These are phyloP conservation scores for Leccinellum rugosiceps DNA, from an alignment of 768 basidiomycete species.

Conservation along the genomic window DNA sequence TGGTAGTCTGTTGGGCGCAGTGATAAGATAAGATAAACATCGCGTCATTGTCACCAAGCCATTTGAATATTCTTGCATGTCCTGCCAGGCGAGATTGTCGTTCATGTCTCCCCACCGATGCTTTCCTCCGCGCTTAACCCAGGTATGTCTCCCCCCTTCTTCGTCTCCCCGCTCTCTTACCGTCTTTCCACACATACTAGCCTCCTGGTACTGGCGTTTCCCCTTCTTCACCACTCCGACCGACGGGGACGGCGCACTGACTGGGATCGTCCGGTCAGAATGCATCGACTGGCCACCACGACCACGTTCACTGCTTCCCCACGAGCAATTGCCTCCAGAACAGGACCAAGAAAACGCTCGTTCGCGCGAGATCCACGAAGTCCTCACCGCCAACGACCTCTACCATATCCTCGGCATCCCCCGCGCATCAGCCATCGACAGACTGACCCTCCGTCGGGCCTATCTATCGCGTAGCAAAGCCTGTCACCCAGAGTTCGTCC, in stretches of 20 bases:
- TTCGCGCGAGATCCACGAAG: conserved; percentile 34
- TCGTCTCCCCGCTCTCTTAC: not conserved
- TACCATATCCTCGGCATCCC: conserved; percentile 71
- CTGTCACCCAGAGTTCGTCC: conserved; percentile 83
- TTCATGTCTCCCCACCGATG: conserved; percentile 22
- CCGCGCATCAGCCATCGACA: conserved; percentile 50
- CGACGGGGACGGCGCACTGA: conserved; percentile 42
- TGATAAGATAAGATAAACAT: conserved; percentile 14
- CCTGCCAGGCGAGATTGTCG: conserved; percentile 1
- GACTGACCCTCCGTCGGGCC: conserved; percentile 62
- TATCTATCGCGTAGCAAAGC: conserved; percentile 72
- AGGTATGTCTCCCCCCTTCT: conserved; percentile 18
- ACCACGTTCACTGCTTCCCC: conserved; percentile 10
- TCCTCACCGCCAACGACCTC: conserved; percentile 62
- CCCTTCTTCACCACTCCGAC: conserved; percentile 52
- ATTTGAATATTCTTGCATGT: conserved; percentile 6
- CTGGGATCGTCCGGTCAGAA: conserved; percentile 20
- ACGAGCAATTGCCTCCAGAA: conserved; percentile 1
- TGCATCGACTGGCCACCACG: conserved; percentile 29
- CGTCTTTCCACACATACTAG: conserved; percentile 32
- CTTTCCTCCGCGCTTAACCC: conserved; percentile 30
- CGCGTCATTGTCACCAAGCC: conserved; percentile 2
- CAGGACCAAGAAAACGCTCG: conserved; percentile 9
- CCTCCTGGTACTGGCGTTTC: conserved; percentile 59
- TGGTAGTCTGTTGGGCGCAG: conserved; percentile 41